Evolutionary conservation across 2,329 filamentous ascomycete genomes (phyloP).

Genomic region (Xylaria sp.): DNA sequence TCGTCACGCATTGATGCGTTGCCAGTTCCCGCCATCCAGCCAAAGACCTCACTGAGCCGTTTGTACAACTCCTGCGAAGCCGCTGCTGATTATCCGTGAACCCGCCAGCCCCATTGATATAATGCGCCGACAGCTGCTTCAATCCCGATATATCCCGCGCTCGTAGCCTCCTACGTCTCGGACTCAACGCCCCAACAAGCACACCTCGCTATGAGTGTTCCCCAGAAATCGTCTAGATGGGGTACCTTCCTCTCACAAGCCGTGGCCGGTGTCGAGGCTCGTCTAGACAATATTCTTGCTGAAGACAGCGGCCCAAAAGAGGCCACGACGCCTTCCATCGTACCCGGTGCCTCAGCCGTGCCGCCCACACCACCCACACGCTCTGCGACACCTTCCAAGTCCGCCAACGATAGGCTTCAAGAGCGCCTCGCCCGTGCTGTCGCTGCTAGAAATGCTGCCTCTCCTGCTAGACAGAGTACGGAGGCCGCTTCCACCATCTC

Average conservation of each 20-base stretch:
- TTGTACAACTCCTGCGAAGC: conserved; percentile 25
- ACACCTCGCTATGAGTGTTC: conserved; percentile 56
- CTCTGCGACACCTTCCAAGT: conserved; percentile 63
- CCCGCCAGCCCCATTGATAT: conserved; percentile 4
- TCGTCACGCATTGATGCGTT: conserved; percentile 14
- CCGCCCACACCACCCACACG: conserved; percentile 36
- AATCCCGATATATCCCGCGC: conserved; percentile 6
- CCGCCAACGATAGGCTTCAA: conserved; percentile 84
- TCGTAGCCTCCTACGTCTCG: conserved; percentile 19
- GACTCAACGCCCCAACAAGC: conserved; percentile 18
- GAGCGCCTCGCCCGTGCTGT: conserved; percentile 90
- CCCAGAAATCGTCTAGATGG: conserved; percentile 72
- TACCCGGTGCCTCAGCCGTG: conserved; percentile 39
- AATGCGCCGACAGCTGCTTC: conserved; percentile 30
- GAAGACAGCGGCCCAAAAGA: conserved; percentile 71
- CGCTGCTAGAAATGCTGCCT: conserved; percentile 72
- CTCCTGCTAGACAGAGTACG: conserved; percentile 55
- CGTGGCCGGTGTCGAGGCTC: conserved; percentile 92
- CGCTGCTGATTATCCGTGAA: background rate
- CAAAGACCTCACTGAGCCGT: conserved; percentile 23
- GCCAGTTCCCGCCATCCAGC: background rate
- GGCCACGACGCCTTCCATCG: conserved; percentile 44
- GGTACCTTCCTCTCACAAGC: conserved; percentile 86
- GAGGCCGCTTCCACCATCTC: conserved; percentile 49
- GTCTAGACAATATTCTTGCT: conserved; percentile 88